phyloP scores from a whole-genome alignment of 345 rosid species.

The Gynandropsis gynandra region DNA sequence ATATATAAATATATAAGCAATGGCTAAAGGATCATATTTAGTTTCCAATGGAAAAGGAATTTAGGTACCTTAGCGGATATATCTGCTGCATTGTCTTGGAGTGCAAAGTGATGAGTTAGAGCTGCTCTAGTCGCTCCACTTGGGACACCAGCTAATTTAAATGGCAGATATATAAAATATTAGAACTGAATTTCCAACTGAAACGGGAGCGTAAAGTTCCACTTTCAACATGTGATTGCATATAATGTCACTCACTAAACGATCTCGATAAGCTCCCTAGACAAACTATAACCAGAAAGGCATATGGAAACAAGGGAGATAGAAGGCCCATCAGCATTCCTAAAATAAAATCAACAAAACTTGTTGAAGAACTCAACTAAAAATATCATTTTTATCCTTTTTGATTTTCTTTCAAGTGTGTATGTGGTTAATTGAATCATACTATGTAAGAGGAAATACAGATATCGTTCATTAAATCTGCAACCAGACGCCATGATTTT shows the following conservation, averaged over 20 bases:
- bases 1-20: neutral
- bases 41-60: no score
- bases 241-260: constrained; percentile 57
- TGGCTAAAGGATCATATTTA: neutral
- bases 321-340: constrained; percentile 98
- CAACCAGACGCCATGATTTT: constrained; percentile 94
- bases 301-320: no score
- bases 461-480: constrained; percentile 91
- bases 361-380: no score
- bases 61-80: no score
- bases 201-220: neutral
- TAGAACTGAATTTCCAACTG: neutral
- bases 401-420: no score
- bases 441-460: no score
- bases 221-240: constrained; percentile 1
- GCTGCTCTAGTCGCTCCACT: no score
- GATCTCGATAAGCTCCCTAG: constrained; percentile 93
- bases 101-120: no score
- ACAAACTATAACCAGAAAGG: no score
- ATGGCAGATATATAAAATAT: neutral
- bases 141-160: constrained; percentile 76
- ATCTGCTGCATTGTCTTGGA: no score
- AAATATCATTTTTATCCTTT: no score
- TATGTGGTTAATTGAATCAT: no score
- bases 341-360: constrained; percentile 33